Evolutionary conservation across 192 early-diverging fungal species (phyloP), one percentile per base, ranked within the genome.

Genomic region (Podila clonocystis): DNA sequence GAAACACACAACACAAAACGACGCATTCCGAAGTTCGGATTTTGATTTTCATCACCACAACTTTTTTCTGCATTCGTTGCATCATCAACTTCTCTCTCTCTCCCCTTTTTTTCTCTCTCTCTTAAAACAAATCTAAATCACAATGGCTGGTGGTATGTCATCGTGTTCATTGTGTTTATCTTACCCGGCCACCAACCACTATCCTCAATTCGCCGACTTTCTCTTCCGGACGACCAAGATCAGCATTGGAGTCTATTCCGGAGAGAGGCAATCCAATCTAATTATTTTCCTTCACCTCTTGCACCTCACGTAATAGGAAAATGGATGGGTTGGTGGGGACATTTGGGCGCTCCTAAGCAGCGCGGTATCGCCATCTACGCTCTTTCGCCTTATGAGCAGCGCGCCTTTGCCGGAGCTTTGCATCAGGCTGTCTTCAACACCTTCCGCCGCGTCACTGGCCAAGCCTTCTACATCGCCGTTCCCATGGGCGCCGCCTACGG

Each of bases 351-450:
- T 36, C 87, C 87, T 45, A 80, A 82, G 60, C 89, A 90, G 85
- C 80, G 82, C 65, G 89, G 89, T 65, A 87, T 92, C 58, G 82
- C 83, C 50, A 84, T 82, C 24, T 92, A 92, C 85, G 41, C 82
- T 41, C 63, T 91, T 50, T 92, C 91, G 17, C 88, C 88, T 36
- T 91, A 82, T 82, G 83, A 89, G 83, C 91, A 92, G 82, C 87
- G 85, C 41, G 72, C 85, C 64, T 90, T 92, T 68, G 88, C 89
- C 62, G 89, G 89, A 70, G 87, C 82, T 55, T 52, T 83, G 50
- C 84, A 85, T 59, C 84, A 91, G 57, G 88, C 86, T 20, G 66
- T 91, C 49, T 90, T 88, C 85, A 92, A 92, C 85, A 85, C 87
- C 67, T 75, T 87, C 69, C 87, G 91, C 49, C 88, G 91, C 62